Conservation (phyloP, 352 stramenopile species). For the Aphanomyces cochlioides region DNA sequence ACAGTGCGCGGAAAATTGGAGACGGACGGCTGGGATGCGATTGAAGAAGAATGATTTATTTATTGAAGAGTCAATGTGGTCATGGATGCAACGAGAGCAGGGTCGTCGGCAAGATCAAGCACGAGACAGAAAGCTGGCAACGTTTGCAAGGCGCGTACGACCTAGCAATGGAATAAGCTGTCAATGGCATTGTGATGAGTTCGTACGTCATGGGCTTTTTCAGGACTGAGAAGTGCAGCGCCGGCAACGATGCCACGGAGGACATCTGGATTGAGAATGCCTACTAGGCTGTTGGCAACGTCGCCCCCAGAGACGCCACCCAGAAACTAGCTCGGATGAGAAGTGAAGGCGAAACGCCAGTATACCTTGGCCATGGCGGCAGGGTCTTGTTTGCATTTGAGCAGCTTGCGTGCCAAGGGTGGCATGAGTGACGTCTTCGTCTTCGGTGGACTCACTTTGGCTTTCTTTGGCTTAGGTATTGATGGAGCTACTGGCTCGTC, state of each 20-base stretch:
- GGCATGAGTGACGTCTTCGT: background rate
- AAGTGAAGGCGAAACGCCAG: background rate
- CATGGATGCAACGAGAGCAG: constrained; percentile 4
- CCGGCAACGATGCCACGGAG: background rate
- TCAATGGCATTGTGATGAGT: constrained; percentile 4
- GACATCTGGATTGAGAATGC: constrained; percentile 17
- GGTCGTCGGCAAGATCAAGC: constrained; percentile 4
- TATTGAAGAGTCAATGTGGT: constrained; percentile 1
- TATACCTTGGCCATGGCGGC: constrained; percentile 19
- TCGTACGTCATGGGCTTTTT: background rate
- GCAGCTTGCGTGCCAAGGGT: constrained; percentile 3
- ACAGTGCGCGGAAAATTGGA: constrained; percentile 17
- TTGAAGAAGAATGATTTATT: constrained; percentile 14
- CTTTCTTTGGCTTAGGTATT: background rate
- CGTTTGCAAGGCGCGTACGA: background rate
- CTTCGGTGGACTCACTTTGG: background rate
- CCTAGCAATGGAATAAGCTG: background rate
- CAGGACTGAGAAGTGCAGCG: background rate
- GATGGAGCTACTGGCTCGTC: background rate
- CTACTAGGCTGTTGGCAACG: background rate
- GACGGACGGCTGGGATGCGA: constrained; percentile 4
- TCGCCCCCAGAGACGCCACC: background rate
- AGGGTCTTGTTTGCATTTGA: constrained; percentile 8
- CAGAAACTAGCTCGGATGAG: constrained; percentile 12
- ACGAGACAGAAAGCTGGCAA: constrained; percentile 14